Conservation (phyloP, 1,139 yeast species). For the Kazachstania sp. region DNA sequence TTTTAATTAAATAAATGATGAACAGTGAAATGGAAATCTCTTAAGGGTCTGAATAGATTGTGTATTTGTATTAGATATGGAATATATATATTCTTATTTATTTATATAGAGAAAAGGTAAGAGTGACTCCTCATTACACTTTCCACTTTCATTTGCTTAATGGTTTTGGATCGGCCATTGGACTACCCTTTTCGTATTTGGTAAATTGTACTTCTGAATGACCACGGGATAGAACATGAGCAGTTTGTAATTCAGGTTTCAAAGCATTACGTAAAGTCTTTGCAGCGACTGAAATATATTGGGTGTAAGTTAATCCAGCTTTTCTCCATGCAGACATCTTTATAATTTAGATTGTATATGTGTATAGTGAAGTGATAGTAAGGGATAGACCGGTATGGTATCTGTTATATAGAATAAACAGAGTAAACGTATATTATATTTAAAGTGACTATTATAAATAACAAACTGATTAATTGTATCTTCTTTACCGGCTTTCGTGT, state of each 20-base stretch:
- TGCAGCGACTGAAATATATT: conserved; percentile 86
- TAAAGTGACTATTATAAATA: too few species aligned
- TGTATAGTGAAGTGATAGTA: neutral
- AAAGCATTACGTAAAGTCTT: conserved; percentile 80
- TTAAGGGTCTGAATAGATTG: too few species aligned
- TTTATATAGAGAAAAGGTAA: too few species aligned
- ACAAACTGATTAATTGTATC: too few species aligned
- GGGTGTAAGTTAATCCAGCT: conserved; percentile 81
- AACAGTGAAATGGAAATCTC: too few species aligned
- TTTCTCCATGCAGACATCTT: conserved; percentile 53
- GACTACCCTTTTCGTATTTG: conserved; percentile 62
- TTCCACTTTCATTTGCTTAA: conserved; percentile 10
- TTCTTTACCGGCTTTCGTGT: too few species aligned
- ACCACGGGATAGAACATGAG: conserved; percentile 63
- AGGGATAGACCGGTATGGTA: neutral
- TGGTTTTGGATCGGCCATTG: conserved; percentile 32
- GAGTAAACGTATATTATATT: too few species aligned
- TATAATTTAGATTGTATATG: neutral
- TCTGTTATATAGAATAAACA: neutral
- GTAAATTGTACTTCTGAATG: conserved; percentile 67
- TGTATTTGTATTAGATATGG: too few species aligned
- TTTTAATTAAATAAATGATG: too few species aligned
- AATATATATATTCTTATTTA: too few species aligned
- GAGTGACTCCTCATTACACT: too few species aligned
- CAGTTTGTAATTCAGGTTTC: conserved; percentile 76